Percentiles rank a stretch among this genome's conserved stretches.
Conservation (phyloP, 768 basidiomycete genomes). For the Boletus reticulatus region DNA sequence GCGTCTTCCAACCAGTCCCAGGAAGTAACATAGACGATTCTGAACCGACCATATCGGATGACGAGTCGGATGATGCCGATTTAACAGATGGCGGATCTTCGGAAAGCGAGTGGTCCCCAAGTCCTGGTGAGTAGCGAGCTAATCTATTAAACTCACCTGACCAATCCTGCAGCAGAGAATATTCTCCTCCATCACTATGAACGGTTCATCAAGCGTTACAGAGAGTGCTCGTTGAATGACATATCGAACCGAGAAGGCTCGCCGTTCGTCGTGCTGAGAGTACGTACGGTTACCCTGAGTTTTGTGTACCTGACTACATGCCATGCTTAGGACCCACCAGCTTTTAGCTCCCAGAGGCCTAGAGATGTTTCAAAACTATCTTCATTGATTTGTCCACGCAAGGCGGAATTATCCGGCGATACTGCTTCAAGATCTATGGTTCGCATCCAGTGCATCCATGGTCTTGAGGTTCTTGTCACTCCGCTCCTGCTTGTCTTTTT, state of each 20-base stretch:
- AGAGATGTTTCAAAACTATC: neutral
- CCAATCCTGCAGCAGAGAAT: conserved; percentile 14
- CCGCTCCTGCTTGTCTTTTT: conserved; percentile 51
- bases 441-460: conserved; percentile 40
- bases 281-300: conserved; percentile 22
- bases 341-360: conserved; percentile 6
- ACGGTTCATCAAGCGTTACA: conserved; percentile 48
- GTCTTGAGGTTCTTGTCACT: conserved; percentile 46
- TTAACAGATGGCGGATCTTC: conserved; percentile 49
- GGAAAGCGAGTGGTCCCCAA: conserved; percentile 41
- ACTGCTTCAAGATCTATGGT: conserved; percentile 11
- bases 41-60: conserved; percentile 56
- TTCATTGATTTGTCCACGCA: conserved; percentile 4
- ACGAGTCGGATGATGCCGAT: conserved; percentile 79
- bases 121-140: conserved; percentile 26
- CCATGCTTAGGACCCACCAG: conserved; percentile 10
- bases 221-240: conserved; percentile 29
- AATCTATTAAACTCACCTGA: conserved; percentile 10
- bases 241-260: conserved; percentile 46
- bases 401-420: neutral
- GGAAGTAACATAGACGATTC: conserved; percentile 35
- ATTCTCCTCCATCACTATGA: conserved; percentile 46
- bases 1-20: conserved; percentile 40
- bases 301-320: neutral
- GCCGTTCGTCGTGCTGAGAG: conserved; percentile 46